phyloP scores from a whole-genome alignment of 1,284 basidiomycete species.

The Ganoderma resinaceum region DNA sequence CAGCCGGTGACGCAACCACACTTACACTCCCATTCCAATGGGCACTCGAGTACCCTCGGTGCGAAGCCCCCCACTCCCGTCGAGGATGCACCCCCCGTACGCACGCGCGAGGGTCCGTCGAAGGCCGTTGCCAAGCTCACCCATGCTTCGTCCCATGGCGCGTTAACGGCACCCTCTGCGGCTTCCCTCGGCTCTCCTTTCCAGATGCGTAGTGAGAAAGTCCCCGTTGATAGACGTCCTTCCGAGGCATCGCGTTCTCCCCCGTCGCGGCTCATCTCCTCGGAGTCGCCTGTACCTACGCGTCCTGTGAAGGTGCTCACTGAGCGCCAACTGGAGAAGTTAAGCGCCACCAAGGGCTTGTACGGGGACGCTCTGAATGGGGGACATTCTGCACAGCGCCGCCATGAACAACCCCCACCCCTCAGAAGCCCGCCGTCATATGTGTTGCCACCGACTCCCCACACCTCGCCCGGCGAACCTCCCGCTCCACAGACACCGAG shows the following conservation, averaged over 20 bases:
- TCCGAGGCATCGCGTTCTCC: constrained; percentile 21
- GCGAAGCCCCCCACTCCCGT: constrained; percentile 27
- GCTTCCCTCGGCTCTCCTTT: constrained; percentile 29
- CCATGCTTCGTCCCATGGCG: constrained; percentile 2
- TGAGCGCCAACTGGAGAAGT: constrained; percentile 40
- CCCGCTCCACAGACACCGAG: constrained; percentile 1
- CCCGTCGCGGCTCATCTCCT: constrained; percentile 26
- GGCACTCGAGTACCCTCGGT: constrained; percentile 18
- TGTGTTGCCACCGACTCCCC: constrained; percentile 6
- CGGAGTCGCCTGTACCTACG: constrained; percentile 28
- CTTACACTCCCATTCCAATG: constrained; percentile 5
- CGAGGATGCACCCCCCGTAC: constrained; percentile 20
- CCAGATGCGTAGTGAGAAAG: constrained; percentile 26
- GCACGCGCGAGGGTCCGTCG: constrained; percentile 17
- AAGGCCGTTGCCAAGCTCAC: constrained; percentile 5
- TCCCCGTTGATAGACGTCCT: constrained; percentile 13
- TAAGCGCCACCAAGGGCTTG: constrained; percentile 27
- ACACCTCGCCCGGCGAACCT: constrained; percentile 8
- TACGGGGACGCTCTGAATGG: constrained; percentile 7
- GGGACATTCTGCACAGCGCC: constrained; percentile 8
- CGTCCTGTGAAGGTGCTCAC: constrained; percentile 39
- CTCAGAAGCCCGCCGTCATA: constrained; percentile 18
- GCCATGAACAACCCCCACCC: constrained; percentile 20
- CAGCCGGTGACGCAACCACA: constrained; percentile 5
- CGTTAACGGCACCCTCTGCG: neutral